A percentile compares a stretch with the other conserved stretches of the same genome.
Conservation (phyloP, 768 basidiomycete species). For the Fomitopsis serialis region DNA sequence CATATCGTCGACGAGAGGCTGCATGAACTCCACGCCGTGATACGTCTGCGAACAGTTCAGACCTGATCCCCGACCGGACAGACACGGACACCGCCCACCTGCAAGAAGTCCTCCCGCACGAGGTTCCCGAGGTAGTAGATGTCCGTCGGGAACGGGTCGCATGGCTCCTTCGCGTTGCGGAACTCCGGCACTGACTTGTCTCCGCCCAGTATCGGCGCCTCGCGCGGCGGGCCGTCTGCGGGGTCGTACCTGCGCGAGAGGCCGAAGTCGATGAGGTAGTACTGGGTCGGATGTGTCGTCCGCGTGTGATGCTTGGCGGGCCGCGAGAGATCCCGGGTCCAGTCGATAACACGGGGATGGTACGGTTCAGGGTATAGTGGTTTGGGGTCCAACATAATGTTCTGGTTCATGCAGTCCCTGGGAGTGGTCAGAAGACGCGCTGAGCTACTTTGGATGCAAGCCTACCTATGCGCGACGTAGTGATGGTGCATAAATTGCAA, state of each 20-base stretch:
- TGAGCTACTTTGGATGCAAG: too few species aligned
- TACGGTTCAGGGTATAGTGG: constrained; percentile 5
- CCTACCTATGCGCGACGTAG: constrained; percentile 30
- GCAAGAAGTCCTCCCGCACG: constrained; percentile 8
- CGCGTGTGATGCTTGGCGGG: constrained; percentile 22
- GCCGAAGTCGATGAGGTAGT: constrained; percentile 34
- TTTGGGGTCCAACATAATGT: constrained; percentile 13
- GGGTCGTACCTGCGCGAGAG: constrained; percentile 27
- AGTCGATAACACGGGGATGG: constrained; percentile 16
- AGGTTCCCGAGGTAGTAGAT: constrained; percentile 17
- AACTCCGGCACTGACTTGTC: constrained; percentile 36
- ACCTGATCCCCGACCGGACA: constrained; percentile 1
- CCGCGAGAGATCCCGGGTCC: constrained; percentile 16
- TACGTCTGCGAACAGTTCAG: constrained; percentile 28
- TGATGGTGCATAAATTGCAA: constrained; percentile 31
- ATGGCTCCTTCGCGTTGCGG: constrained; percentile 6
- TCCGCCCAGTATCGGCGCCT: constrained; percentile 29
- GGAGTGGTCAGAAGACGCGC: too few species aligned
- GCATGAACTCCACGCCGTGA: constrained; percentile 21
- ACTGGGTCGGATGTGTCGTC: constrained; percentile 22
- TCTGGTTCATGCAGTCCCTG: constrained; percentile 11
- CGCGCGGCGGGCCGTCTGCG: constrained; percentile 18
- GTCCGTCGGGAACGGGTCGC: constrained; percentile 17
- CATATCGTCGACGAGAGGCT: constrained; percentile 21
- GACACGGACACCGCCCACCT: not conserved